Conservation (phyloP, 2,329 filamentous ascomycete species). For the Polychaeton citri region DNA sequence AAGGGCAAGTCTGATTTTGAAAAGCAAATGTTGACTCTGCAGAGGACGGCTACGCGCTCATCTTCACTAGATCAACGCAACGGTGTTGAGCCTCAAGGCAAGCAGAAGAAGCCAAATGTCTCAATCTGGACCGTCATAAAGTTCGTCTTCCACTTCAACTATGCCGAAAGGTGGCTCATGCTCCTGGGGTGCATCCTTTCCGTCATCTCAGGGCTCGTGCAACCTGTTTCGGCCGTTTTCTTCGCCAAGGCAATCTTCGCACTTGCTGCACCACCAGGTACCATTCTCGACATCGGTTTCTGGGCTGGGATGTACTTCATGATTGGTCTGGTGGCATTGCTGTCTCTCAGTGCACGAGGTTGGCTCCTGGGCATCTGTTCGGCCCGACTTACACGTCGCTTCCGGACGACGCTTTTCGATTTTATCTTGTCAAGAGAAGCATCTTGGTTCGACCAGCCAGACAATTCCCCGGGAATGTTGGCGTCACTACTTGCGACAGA, state of each 20-base stretch:
- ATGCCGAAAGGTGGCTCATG: constrained; percentile 55
- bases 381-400: constrained; percentile 65
- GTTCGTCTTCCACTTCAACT: constrained; percentile 66
- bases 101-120: constrained; percentile 42
- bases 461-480: constrained; percentile 27
- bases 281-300: constrained; percentile 58
- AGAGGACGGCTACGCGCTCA: constrained; percentile 47
- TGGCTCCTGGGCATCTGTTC: constrained; percentile 66
- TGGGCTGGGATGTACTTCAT: constrained; percentile 79
- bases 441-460: constrained; percentile 60
- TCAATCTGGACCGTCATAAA: constrained; percentile 60
- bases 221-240: constrained; percentile 62
- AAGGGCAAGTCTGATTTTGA: not conserved
- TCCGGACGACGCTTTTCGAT: constrained; percentile 66
- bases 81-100: constrained; percentile 50
- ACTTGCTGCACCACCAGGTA: constrained; percentile 44
- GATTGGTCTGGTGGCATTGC: constrained; percentile 56
- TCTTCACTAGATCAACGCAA: constrained; percentile 37
- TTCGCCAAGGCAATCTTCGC: constrained; percentile 74
- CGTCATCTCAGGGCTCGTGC: constrained; percentile 62
- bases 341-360: constrained; percentile 54
- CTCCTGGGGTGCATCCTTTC: constrained; percentile 56
- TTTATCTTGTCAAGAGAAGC: constrained; percentile 82
- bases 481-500: constrained; percentile 32
- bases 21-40: constrained; percentile 13